phyloP scores from a whole-genome alignment of 2,329 filamentous ascomycete genomes.

The Huntiella savannae region DNA sequence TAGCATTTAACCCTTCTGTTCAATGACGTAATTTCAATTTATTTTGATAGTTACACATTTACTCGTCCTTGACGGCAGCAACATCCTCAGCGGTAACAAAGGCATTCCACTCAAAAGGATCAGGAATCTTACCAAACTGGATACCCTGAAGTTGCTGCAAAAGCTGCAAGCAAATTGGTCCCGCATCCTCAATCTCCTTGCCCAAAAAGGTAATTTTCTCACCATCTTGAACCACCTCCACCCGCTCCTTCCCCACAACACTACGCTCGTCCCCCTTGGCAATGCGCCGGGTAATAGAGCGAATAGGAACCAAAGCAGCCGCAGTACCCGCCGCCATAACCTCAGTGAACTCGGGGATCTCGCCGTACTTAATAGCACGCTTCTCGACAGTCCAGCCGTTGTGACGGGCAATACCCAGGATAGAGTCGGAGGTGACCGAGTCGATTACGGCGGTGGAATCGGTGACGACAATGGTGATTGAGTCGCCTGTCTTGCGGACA shows the following conservation, averaged over 20 bases:
- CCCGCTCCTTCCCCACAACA: conserved; percentile 14
- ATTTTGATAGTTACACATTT: neutral
- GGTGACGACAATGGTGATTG: conserved; percentile 51
- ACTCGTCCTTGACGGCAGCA: conserved; percentile 19
- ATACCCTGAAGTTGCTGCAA: conserved; percentile 65
- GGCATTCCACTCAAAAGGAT: conserved; percentile 55
- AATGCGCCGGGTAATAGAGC: conserved; percentile 58
- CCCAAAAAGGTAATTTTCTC: conserved; percentile 37
- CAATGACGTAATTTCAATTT: neutral
- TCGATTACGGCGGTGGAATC: conserved; percentile 77
- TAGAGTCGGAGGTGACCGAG: conserved; percentile 64
- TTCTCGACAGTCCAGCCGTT: conserved; percentile 76
- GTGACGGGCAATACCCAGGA: conserved; percentile 54
- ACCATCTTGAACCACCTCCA: conserved; percentile 9
- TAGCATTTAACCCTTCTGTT: neutral
- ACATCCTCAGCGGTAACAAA: conserved; percentile 27
- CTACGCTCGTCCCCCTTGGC: conserved; percentile 22
- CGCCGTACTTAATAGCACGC: conserved; percentile 46
- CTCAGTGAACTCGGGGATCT: conserved; percentile 40
- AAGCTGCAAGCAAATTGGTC: conserved; percentile 53
- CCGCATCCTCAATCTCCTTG: conserved; percentile 44
- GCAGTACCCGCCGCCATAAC: conserved; percentile 86
- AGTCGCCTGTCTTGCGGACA: conserved; percentile 36
- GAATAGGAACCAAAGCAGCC: conserved; percentile 77
- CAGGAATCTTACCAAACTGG: conserved; percentile 61